These are phyloP conservation scores for Bipolaris bicolor DNA, from an alignment of 2,329 filamentous ascomycete genomes.

Conservation along the genomic window DNA sequence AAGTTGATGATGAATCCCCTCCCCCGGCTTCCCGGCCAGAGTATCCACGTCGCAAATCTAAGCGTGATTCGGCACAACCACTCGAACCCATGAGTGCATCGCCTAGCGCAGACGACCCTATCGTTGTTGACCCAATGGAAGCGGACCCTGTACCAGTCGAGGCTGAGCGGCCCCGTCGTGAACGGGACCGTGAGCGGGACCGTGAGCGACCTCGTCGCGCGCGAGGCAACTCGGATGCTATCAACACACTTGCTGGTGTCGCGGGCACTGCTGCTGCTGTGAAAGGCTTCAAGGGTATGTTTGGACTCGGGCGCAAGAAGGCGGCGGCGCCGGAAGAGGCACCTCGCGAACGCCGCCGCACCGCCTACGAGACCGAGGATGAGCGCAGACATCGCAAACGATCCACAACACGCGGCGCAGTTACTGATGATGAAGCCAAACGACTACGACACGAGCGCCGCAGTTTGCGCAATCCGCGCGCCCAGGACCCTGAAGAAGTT, in stretches of 20 bases:
- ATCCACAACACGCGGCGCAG: constrained; percentile 42
- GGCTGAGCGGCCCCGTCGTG: constrained; percentile 50
- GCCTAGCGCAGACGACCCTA: constrained; percentile 52
- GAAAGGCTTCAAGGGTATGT: constrained; percentile 62
- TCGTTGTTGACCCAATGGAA: constrained; percentile 49
- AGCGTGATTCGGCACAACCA: constrained; percentile 47
- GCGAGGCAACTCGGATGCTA: constrained; percentile 67
- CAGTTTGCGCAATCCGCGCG: constrained; percentile 38
- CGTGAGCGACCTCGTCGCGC: constrained; percentile 49
- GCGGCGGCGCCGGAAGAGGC: constrained; percentile 38
- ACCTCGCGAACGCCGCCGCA: constrained; percentile 40
- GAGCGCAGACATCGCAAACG: constrained; percentile 48
- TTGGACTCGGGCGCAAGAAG: constrained; percentile 51
- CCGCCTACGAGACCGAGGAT: constrained; percentile 46
- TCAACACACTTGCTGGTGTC: constrained; percentile 54
- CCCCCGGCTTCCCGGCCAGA: constrained; percentile 43
- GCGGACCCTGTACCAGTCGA: constrained; percentile 55
- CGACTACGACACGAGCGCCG: constrained; percentile 46
- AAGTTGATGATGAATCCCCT: constrained; percentile 53
- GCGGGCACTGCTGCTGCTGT: constrained; percentile 51
- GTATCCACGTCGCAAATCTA: constrained; percentile 51
- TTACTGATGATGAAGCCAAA: constrained; percentile 48
- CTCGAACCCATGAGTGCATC: constrained; percentile 45
- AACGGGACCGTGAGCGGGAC: constrained; percentile 44
- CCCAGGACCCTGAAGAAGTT: constrained; percentile 33